Percentiles rank a stretch among this genome's conserved stretches.
phyloP scores from a whole-genome alignment of 202 grass and related monocot genomes.

The Carex arenaria region DNA sequence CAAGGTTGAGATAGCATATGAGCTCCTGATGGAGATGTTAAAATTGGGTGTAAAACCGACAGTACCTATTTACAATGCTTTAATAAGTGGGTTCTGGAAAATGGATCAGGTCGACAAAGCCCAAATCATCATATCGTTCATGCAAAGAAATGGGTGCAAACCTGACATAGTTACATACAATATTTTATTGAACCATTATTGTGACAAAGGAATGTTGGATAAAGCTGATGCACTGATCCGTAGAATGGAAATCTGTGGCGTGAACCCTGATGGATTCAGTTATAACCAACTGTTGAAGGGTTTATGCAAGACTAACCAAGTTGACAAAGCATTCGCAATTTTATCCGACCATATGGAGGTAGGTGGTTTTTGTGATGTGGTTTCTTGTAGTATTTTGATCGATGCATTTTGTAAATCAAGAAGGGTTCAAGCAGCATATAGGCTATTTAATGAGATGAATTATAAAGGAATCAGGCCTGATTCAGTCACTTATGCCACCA shows the following conservation, averaged over 20 bases:
- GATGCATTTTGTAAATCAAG: conserved; percentile 79
- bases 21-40: conserved; percentile 63
- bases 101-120: conserved; percentile 50
- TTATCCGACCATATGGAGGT: conserved; percentile 80
- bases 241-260: conserved; percentile 70
- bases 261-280: conserved; percentile 75
- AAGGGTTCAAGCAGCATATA: conserved; percentile 57
- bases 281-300: conserved; percentile 86
- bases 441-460: conserved; percentile 80
- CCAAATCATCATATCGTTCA: conserved; percentile 67
- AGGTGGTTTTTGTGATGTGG: conserved; percentile 70
- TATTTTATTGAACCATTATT: conserved; percentile 90
- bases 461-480: conserved; percentile 79
- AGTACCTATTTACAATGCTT: conserved; percentile 65
- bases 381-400: conserved; percentile 95
- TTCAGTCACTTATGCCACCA: conserved; percentile 72
- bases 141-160: conserved; percentile 69
- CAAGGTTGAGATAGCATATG: conserved; percentile 78
- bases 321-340: conserved; percentile 75
- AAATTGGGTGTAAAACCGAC: conserved; percentile 56
- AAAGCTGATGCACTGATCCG: conserved; percentile 67
- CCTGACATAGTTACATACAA: conserved; percentile 93
- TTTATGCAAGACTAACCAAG: conserved; percentile 70
- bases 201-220: conserved; percentile 56
- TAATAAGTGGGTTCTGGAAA: conserved; percentile 90